These are phyloP conservation scores for Nymphaea colorata DNA, from an alignment of 164 flowering plant species.

Conservation along the genomic window DNA sequence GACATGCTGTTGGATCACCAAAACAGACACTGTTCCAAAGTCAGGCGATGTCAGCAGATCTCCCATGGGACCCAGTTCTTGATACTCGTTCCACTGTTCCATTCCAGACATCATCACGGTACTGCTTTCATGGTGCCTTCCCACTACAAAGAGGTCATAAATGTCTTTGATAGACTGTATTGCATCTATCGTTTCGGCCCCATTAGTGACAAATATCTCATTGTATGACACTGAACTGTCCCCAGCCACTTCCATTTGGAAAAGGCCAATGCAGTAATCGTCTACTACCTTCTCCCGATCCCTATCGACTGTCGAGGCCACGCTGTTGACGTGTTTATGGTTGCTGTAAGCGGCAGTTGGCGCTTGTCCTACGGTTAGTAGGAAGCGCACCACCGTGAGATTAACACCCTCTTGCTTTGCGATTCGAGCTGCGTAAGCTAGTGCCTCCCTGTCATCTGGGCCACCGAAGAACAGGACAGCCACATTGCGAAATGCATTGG, in stretches of 20 bases:
- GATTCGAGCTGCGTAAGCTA: background rate
- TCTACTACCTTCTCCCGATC: background rate
- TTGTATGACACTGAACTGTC: background rate
- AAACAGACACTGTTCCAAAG: slow-evolving; percentile 1
- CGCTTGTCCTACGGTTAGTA: background rate
- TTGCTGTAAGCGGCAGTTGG: no score
- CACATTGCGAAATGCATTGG: background rate
- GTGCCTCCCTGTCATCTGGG: slow-evolving; percentile 4
- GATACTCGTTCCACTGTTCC: slow-evolving; percentile 5
- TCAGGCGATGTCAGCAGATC: slow-evolving; percentile 6
- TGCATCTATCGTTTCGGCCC: slow-evolving; percentile 2
- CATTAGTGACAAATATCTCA: slow-evolving; percentile 1
- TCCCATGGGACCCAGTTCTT: slow-evolving; percentile 3
- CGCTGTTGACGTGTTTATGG: background rate
- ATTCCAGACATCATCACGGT: background rate
- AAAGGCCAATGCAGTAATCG: background rate
- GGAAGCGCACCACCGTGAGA: slow-evolving; percentile 1
- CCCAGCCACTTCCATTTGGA: background rate
- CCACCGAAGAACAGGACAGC: slow-evolving; percentile 3
- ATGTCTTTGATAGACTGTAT: background rate
- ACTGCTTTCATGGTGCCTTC: background rate
- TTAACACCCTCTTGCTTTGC: background rate
- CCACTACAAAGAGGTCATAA: slow-evolving; percentile 1
- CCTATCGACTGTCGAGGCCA: background rate
- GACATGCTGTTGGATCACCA: slow-evolving; percentile 5